A percentile compares a stretch with the other conserved stretches of the same genome.
Conservation (phyloP, 2,329 filamentous ascomycete species). For the Trichothecium sympodiale region DNA sequence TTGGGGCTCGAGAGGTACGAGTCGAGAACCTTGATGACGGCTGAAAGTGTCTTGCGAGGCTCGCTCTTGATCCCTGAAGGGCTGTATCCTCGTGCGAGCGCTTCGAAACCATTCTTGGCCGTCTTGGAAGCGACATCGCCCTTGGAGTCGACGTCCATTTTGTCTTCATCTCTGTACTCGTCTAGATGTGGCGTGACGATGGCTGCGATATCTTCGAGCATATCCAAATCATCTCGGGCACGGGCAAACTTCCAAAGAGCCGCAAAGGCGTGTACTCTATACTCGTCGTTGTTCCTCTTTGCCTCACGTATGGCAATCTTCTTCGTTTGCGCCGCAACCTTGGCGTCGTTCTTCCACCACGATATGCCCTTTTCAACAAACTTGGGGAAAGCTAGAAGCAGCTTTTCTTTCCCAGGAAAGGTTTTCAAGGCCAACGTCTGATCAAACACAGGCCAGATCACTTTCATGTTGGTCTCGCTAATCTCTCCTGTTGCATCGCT, state of each 20-base stretch:
- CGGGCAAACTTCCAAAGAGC: conserved; percentile 64
- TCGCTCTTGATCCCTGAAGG: conserved; percentile 24
- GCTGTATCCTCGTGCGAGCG: conserved; percentile 37
- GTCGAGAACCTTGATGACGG: conserved; percentile 27
- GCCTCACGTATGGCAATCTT: conserved; percentile 80
- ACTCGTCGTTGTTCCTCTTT: conserved; percentile 80
- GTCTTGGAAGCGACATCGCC: conserved; percentile 32
- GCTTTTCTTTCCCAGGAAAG: conserved; percentile 81
- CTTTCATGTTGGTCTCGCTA: conserved; percentile 45
- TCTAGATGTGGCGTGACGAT: conserved; percentile 55
- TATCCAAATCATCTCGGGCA: conserved; percentile 55
- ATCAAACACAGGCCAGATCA: conserved; percentile 75
- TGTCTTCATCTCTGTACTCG: conserved; percentile 43
- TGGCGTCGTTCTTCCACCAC: conserved; percentile 42
- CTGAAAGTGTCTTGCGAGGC: conserved; percentile 24
- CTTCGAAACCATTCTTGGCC: conserved; percentile 38
- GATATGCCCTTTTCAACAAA: conserved; percentile 57
- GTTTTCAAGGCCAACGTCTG: conserved; percentile 79
- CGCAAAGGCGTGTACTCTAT: conserved; percentile 64
- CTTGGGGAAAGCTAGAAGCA: conserved; percentile 67
- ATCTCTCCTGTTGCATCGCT: conserved; percentile 47
- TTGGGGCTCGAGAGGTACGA: conserved; percentile 26
- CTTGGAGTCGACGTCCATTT: conserved; percentile 58
- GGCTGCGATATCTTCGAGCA: conserved; percentile 54
- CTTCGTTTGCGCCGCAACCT: conserved; percentile 54